Evolutionary conservation across 306 rosid species (phyloP).

Genomic region (Oxytropis ochrocephala): DNA sequence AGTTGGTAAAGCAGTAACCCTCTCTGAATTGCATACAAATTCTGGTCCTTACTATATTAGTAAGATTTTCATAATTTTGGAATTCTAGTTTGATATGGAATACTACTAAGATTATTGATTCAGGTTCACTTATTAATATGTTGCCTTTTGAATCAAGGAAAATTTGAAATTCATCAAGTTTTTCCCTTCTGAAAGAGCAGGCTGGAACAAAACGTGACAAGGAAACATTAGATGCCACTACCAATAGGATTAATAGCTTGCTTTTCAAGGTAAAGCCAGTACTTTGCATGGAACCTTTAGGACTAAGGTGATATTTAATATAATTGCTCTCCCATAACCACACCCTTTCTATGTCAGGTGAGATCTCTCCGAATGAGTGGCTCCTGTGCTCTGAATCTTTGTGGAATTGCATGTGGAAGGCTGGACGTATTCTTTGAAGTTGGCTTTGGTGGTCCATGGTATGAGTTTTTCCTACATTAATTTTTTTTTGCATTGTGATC

Average conservation of each 20-base stretch:
- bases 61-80: neutral
- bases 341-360: conserved; percentile 52
- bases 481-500: neutral
- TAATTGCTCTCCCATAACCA: conserved; percentile 7
- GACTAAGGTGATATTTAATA: conserved; percentile 6
- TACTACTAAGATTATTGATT: neutral
- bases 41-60: neutral
- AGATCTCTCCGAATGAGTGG: conserved; percentile 88
- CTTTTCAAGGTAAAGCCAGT: conserved; percentile 67
- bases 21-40: neutral
- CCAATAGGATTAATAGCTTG: conserved; percentile 64
- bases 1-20: neutral
- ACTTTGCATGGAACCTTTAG: conserved; percentile 5
- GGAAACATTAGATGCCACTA: conserved; percentile 53
- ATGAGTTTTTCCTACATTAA: conserved; percentile 26
- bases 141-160: conserved; percentile 7
- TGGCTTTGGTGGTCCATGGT: conserved; percentile 97
- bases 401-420: conserved; percentile 98
- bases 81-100: neutral
- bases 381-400: conserved; percentile 89
- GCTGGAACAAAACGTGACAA: conserved; percentile 80
- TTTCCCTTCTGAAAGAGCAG: conserved; percentile 46
- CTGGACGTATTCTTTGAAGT: conserved; percentile 64
- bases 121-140: neutral
- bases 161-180: conserved; percentile 8